Evolutionary conservation across 1,284 basidiomycete genomes (phyloP), one percentile per base, ranked within the genome.

Genomic region (Cystobasidium slooffiae): DNA sequence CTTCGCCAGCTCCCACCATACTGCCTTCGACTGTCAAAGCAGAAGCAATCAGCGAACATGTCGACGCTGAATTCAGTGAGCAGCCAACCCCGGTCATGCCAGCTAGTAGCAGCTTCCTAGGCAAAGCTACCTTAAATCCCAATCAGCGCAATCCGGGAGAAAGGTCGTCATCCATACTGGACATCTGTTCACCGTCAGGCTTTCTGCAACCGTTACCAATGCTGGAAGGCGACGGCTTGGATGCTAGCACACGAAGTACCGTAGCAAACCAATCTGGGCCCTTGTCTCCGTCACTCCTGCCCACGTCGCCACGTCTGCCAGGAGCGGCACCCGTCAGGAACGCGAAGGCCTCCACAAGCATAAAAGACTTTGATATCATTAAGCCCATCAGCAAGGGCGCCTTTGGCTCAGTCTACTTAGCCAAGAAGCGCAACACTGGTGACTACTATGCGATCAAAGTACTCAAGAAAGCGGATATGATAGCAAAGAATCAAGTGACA

Each of bases 371-470:
- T 80, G 94, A 98, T 82, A 91, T 99, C 80, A 94, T 99, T 85
- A 99, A 99, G 83, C 97, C 97, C 2, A 99, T 99, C 83, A 95
- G 93, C 83, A 97, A 99, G 81, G 97, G 97, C 68, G 97, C 97
- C 1, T 99, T 97, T 81, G 97, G 97, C 14, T 96, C 94, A 16
- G 97, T 99, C 62, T 99, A 97, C 83, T 87, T 99, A 49, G 93
- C 97, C 44, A 97, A 96, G 85, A 99, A 99, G 87, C 94, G 94
- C 79, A 91, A 89, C 5, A 99, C 97, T 0, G 97, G 97, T 68
- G 97, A 99, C 83, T 97, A 98, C 84, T 99, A 91, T 84, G 97
- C 97, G 39, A 97, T 99, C 88, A 99, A 99, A 84, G 94, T 98
- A 44, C 84, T 99, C 79, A 98, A 97, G 85, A 99, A 99, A 86